Base-by-base conservation (phyloP, 2,329 filamentous ascomycete species). In the Annulohypoxylon truncatum region DNA sequence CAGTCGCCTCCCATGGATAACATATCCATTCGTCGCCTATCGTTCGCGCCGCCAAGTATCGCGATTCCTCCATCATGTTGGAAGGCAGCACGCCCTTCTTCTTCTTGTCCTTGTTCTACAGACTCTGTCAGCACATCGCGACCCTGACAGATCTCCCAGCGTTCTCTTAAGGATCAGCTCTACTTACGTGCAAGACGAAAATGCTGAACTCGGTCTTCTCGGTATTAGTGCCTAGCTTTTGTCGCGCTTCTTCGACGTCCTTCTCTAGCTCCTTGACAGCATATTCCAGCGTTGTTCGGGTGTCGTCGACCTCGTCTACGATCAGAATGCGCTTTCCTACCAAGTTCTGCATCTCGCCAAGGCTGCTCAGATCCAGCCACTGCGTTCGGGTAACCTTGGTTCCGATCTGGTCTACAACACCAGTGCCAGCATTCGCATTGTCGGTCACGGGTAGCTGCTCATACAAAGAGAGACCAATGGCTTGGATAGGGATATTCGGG, bases 401-500 rank as follows among this genome's bases (percentile, higher is more conserved):
- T 72, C 95, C 95, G 44, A 92, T 90, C 69, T 86, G 82, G 82
- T 99, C 96, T 75, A 93, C 85, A 64, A 82, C 80, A 57, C 79
- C 78, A 53, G 82, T 79, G 64, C 82, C 82, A 53, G 74, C 74
- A 62, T 81, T 79, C 61, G 84, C 82, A 63, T 87, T 85, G 68
- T 85, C 84, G 65, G 83, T 83, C 53, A 81, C 75, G 65, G 85
- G 78, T 50, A 98, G 90, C 69, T 89, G 86, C 83, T 99, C 96
- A 85, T 99, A 99, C 60, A 99, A 90, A 20, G 95, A 98, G 70
- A 99, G 91, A 51, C 96, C 96, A 79, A 99, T 99, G 71, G 96
- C 96, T 86, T 99, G 96, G 81, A 99, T 99, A 72, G 96, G 95
- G 77, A 99, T 99, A 84, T 99, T 99, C 81, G 94, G 90, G 68